Percentiles rank a stretch among this genome's conserved stretches.
phyloP scores from a whole-genome alignment of 1,284 basidiomycete genomes.

The Cystobasidium slooffiae region DNA sequence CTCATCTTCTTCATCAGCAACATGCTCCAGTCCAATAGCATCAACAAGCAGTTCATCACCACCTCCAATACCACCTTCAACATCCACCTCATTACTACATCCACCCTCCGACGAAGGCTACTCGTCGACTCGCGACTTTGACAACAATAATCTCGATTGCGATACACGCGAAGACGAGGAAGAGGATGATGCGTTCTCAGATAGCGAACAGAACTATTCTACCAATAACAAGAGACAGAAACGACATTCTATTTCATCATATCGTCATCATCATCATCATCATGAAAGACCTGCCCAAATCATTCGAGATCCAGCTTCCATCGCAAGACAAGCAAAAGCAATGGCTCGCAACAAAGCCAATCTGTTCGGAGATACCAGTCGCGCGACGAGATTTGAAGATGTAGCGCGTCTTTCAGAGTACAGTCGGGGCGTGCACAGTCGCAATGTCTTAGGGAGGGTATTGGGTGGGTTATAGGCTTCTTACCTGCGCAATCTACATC shows the following conservation, averaged over 20 bases:
- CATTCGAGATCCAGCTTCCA: constrained; percentile 8
- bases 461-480: neutral
- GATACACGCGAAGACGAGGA: constrained; percentile 15
- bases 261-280: neutral
- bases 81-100: neutral
- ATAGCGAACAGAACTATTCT: neutral
- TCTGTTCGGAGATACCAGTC: constrained; percentile 4
- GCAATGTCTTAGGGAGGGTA: neutral
- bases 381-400: constrained; percentile 4
- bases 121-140: constrained; percentile 17
- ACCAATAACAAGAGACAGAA: neutral
- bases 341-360: constrained; percentile 24
- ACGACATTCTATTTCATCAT: neutral
- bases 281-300: constrained; percentile 1
- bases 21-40: neutral
- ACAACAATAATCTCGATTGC: constrained; percentile 19
- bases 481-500: neutral
- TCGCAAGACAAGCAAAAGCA: constrained; percentile 21
- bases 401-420: constrained; percentile 22
- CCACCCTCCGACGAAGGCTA: constrained; percentile 39
- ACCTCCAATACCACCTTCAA: neutral
- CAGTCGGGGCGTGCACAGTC: neutral
- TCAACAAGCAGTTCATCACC: constrained; percentile 6
- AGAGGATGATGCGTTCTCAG: constrained; percentile 14
- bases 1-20: neutral